phyloP scores from a whole-genome alignment of 805 yeast species.

The Kodamaea kakaduensis region DNA sequence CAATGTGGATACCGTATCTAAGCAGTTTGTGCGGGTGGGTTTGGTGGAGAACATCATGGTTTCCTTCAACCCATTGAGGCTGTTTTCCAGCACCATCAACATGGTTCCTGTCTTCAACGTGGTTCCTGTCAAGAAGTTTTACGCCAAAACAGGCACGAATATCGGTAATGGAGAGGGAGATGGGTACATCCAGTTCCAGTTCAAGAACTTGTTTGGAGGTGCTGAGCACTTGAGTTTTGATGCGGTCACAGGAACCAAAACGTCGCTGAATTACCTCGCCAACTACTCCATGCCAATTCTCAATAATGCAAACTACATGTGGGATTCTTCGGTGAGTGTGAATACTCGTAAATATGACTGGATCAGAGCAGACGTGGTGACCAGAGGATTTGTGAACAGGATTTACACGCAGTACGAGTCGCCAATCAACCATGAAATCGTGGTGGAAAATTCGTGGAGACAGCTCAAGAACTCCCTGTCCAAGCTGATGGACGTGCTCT shows the following conservation, averaged over 20 bases:
- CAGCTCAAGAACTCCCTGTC: constrained; percentile 28
- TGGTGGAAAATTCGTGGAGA: constrained; percentile 42
- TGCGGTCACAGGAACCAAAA: constrained; percentile 48
- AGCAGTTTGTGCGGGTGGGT: constrained; percentile 40
- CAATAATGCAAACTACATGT: constrained; percentile 37
- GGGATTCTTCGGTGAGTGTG: constrained; percentile 37
- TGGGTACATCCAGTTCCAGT: constrained; percentile 76
- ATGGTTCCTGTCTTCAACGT: constrained; percentile 37
- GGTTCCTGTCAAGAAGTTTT: constrained; percentile 62
- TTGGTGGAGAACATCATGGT: constrained; percentile 42
- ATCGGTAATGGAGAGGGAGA: constrained; percentile 97
- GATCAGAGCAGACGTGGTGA: constrained; percentile 43
- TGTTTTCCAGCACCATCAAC: constrained; percentile 15
- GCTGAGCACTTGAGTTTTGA: constrained; percentile 50
- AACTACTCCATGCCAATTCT: constrained; percentile 45
- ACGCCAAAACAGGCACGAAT: constrained; percentile 90
- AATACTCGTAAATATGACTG: constrained; percentile 47
- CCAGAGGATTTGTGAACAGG: constrained; percentile 42
- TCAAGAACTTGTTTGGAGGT: constrained; percentile 55
- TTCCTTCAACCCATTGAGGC: constrained; percentile 22
- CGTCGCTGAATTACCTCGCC: constrained; percentile 46
- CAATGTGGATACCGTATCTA: constrained; percentile 42
- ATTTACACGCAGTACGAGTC: constrained; percentile 33
- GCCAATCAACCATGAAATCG: constrained; percentile 45
- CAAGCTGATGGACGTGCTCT: constrained; percentile 26